Conservation (phyloP, 2,329 filamentous ascomycete species). For the Aspergillus glaucus region DNA sequence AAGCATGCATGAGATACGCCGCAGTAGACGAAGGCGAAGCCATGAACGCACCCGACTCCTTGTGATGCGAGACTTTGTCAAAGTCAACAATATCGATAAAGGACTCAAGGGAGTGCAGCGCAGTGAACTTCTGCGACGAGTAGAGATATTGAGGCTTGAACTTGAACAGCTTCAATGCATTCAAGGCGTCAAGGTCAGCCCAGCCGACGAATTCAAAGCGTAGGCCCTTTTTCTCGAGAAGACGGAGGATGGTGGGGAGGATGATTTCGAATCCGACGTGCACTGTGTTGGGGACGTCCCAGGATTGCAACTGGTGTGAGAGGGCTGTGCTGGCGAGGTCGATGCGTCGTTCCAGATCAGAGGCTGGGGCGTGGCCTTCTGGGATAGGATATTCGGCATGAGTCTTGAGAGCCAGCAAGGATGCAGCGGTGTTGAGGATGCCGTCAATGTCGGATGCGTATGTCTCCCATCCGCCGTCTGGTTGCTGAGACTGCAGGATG, state of each 20-base stretch:
- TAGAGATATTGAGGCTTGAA: neutral
- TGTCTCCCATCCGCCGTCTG: slow-evolving; percentile 8
- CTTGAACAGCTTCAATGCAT: slow-evolving; percentile 11
- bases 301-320: slow-evolving; percentile 16
- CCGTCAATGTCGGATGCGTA: slow-evolving; percentile 23
- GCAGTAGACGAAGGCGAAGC: slow-evolving; percentile 37
- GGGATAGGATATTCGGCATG: slow-evolving; percentile 13
- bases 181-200: slow-evolving; percentile 11
- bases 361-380: slow-evolving; percentile 3
- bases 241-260: slow-evolving; percentile 24
- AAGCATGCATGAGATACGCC: slow-evolving; percentile 27
- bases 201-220: slow-evolving; percentile 22
- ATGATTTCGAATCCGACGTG: slow-evolving; percentile 34
- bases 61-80: slow-evolving; percentile 27
- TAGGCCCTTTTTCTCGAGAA: slow-evolving; percentile 21
- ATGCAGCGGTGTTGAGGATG: slow-evolving; percentile 30
- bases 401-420: slow-evolving; percentile 23
- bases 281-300: slow-evolving; percentile 21
- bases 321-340: slow-evolving; percentile 14
- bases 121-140: neutral
- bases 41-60: slow-evolving; percentile 25
- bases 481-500: slow-evolving; percentile 15
- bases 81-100: slow-evolving; percentile 34
- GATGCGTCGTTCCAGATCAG: slow-evolving; percentile 10
- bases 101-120: slow-evolving; percentile 32